Evolutionary conservation across 768 basidiomycete species (phyloP).

Genomic region (Dacryopinax spathularia): DNA sequence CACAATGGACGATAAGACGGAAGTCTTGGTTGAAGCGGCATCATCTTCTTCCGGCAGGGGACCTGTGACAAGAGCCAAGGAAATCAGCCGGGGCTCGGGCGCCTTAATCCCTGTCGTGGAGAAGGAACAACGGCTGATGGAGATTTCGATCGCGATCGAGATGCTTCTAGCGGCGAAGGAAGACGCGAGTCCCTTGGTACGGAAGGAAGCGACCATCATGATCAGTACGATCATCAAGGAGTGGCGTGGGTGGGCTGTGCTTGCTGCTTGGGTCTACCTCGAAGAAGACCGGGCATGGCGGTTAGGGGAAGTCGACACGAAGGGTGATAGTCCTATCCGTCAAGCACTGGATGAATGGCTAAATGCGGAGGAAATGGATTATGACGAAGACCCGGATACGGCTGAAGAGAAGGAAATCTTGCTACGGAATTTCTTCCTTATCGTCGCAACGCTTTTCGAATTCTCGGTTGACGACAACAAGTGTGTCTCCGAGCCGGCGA

Average conservation of each 20-base stretch:
- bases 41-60: slow-evolving; percentile 8
- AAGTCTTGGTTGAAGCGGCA: slow-evolving; percentile 35
- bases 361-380: slow-evolving; percentile 34
- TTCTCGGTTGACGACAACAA: slow-evolving; percentile 85
- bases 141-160: slow-evolving; percentile 81
- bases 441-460: slow-evolving; percentile 76
- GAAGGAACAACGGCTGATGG: slow-evolving; percentile 39
- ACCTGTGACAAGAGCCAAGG: slow-evolving; percentile 11
- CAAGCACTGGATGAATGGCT: slow-evolving; percentile 67
- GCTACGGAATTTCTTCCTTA: slow-evolving; percentile 86
- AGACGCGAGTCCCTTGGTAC: slow-evolving; percentile 90
- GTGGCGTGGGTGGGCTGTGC: slow-evolving; percentile 90
- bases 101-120: slow-evolving; percentile 20
- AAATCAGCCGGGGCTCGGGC: slow-evolving; percentile 6
- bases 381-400: slow-evolving; percentile 32
- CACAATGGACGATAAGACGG: slow-evolving; percentile 60
- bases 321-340: slow-evolving; percentile 46
- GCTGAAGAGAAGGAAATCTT: slow-evolving; percentile 70
- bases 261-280: slow-evolving; percentile 94
- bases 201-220: slow-evolving; percentile 83
- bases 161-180: slow-evolving; percentile 79
- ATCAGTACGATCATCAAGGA: slow-evolving; percentile 89
- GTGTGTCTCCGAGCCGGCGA: slow-evolving; percentile 82
- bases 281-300: slow-evolving; percentile 48
- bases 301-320: slow-evolving; percentile 10